Conservation (phyloP, 2,329 filamentous ascomycete species). For the Fusarium clavum region DNA sequence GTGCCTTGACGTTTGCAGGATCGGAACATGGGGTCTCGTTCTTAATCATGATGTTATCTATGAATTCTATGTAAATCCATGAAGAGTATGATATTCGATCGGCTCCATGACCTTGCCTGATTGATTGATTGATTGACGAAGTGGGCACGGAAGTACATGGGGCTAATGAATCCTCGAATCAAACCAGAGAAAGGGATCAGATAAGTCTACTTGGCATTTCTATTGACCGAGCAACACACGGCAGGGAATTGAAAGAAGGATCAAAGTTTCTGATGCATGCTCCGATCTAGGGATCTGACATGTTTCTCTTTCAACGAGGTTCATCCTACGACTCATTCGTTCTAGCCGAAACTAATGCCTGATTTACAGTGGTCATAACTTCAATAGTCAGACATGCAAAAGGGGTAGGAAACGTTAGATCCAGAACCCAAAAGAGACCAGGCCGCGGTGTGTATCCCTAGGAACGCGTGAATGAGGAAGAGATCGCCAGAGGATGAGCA, state of each 20-base stretch:
- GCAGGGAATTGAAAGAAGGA: slow-evolving; percentile 1
- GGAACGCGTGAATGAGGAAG: slow-evolving; percentile 15
- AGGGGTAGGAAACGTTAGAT: slow-evolving; percentile 26
- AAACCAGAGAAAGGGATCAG: slow-evolving; percentile 38
- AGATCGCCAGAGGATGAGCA: slow-evolving; percentile 11
- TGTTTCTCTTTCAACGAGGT: neutral
- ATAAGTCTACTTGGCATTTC: slow-evolving; percentile 45
- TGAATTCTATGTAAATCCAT: slow-evolving; percentile 9
- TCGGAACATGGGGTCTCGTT: slow-evolving; percentile 15
- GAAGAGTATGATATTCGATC: slow-evolving; percentile 2
- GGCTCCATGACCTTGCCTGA: slow-evolving; percentile 25
- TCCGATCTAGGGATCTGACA: neutral
- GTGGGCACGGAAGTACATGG: slow-evolving; percentile 19
- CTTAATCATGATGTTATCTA: slow-evolving; percentile 35
- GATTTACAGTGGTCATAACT: neutral
- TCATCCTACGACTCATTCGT: neutral
- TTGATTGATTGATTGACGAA: slow-evolving; percentile 28
- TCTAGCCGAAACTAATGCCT: neutral
- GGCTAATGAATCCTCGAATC: slow-evolving; percentile 16
- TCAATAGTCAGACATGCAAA: neutral
- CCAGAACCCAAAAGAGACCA: neutral
- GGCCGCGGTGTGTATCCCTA: slow-evolving; percentile 28
- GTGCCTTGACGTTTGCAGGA: slow-evolving; percentile 2
- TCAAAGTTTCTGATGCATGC: neutral
- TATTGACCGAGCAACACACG: slow-evolving; percentile 38